These are phyloP conservation scores for Penicillium sclerotigenum DNA, from an alignment of 2,329 filamentous ascomycete genomes.

Conservation along the genomic window DNA sequence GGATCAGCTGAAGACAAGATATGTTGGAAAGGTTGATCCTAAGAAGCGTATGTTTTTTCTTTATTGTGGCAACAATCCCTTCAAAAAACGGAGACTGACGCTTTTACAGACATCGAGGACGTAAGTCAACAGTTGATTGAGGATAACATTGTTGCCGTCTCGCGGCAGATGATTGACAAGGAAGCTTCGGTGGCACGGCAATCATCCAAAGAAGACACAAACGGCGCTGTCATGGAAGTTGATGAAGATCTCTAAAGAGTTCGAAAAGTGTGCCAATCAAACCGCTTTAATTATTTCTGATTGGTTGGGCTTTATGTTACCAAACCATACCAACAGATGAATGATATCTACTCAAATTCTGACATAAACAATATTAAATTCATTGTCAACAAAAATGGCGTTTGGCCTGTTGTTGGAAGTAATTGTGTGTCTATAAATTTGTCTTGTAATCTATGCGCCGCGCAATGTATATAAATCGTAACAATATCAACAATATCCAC, in stretches of 20 bases:
- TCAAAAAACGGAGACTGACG: constrained; percentile 18
- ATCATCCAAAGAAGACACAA: constrained; percentile 47
- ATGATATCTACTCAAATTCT: constrained; percentile 1
- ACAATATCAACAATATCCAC: background rate
- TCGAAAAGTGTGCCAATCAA: constrained; percentile 17
- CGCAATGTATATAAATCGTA: constrained; percentile 17
- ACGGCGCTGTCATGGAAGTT: constrained; percentile 60
- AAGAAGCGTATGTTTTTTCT: constrained; percentile 73
- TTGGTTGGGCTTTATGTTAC: constrained; percentile 1
- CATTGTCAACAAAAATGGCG: background rate
- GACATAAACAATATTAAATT: background rate
- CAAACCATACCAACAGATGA: constrained; percentile 5
- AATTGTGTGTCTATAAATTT: background rate
- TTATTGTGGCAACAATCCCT: background rate
- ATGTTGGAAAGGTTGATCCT: constrained; percentile 96
- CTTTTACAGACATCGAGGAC: constrained; percentile 71
- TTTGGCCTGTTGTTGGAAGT: background rate
- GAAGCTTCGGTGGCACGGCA: constrained; percentile 85
- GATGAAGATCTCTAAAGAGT: constrained; percentile 56
- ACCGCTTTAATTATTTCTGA: constrained; percentile 19
- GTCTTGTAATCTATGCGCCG: constrained; percentile 1
- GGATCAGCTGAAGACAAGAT: constrained; percentile 97
- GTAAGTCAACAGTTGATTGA: constrained; percentile 96
- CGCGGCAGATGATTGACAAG: constrained; percentile 98
- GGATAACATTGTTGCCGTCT: constrained; percentile 99